A percentile compares a stretch with the other conserved stretches of the same genome.
phyloP scores from a whole-genome alignment of 2,329 filamentous ascomycete genomes.

The Thelonectria olida region DNA sequence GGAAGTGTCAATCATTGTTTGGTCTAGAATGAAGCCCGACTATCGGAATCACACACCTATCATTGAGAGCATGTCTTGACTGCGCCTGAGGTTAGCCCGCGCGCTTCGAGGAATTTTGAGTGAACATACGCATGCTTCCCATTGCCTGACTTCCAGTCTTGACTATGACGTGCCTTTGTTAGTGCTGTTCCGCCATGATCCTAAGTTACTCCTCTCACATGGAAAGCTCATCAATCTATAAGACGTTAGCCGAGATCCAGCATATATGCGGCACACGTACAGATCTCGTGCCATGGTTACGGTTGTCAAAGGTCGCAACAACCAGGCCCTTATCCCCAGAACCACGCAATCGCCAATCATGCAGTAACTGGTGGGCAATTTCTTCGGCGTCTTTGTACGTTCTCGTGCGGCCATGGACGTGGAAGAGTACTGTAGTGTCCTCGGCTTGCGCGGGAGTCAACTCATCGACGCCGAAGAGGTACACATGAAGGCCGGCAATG shows the following conservation, averaged over 20 bases:
- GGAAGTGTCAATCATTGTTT: background rate
- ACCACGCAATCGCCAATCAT: background rate
- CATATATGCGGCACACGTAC: background rate
- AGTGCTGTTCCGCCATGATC: background rate
- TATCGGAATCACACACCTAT: background rate
- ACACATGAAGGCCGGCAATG: background rate
- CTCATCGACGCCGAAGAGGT: constrained; percentile 2
- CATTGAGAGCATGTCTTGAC: constrained; percentile 3
- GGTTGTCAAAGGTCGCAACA: constrained; percentile 3
- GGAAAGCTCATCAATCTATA: constrained; percentile 1
- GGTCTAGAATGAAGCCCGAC: no score
- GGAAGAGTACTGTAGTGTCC: constrained; percentile 1
- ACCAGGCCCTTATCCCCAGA: background rate
- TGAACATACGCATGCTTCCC: background rate
- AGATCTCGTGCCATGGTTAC: constrained; percentile 2
- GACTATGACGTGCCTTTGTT: background rate
- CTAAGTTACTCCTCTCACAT: background rate
- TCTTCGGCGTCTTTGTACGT: constrained; percentile 1
- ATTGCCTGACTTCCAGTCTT: constrained; percentile 1
- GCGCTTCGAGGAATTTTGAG: background rate
- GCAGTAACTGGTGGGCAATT: background rate
- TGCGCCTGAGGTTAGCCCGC: background rate
- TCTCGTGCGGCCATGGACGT: constrained; percentile 4
- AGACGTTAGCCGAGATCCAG: background rate
- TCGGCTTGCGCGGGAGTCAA: background rate